phyloP scores from a whole-genome alignment of 2,329 filamentous ascomycete genomes.

The Ascochyta lentis region DNA sequence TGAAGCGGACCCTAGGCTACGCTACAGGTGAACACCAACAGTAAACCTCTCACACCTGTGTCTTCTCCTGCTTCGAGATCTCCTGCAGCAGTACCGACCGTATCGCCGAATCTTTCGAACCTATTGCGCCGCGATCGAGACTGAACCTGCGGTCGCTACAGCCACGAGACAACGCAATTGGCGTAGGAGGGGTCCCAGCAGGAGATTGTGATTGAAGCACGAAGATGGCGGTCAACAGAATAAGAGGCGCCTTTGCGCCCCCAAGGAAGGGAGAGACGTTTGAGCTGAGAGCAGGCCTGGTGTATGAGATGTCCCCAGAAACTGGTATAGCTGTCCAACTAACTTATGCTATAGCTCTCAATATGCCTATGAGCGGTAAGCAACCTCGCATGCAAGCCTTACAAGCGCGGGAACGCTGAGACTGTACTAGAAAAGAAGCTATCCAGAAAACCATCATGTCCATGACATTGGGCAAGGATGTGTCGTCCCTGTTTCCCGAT shows the following conservation, averaged over 20 bases:
- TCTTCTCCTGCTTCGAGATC: neutral
- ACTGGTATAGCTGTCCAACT: conserved; percentile 28
- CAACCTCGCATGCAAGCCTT: conserved; percentile 10
- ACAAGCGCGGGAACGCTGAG: conserved; percentile 41
- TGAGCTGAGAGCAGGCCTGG: conserved; percentile 91
- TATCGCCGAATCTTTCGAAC: neutral
- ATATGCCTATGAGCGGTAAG: conserved; percentile 91
- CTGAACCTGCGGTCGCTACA: conserved; percentile 5
- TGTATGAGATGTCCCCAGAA: conserved; percentile 52
- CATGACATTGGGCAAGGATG: conserved; percentile 98
- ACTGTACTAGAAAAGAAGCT: conserved; percentile 77
- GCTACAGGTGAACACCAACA: conserved; percentile 21
- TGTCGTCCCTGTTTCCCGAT: conserved; percentile 95
- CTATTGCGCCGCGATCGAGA: conserved; percentile 9
- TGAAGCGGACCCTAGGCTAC: conserved; percentile 29
- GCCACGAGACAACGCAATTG: conserved; percentile 15
- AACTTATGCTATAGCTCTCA: conserved; percentile 72
- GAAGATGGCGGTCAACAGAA: conserved; percentile 92
- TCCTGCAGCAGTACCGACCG: neutral
- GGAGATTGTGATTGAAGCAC: conserved; percentile 37
- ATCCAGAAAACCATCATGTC: conserved; percentile 99
- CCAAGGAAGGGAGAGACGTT: conserved; percentile 98
- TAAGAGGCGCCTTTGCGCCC: conserved; percentile 89
- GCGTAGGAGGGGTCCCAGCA: conserved; percentile 46
- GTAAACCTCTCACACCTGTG: conserved; percentile 14